Evolutionary conservation across 225 moss, liverwort and hornwort species (phyloP), one percentile per base, ranked within the genome.

Genomic region (Polytrichum commune): DNA sequence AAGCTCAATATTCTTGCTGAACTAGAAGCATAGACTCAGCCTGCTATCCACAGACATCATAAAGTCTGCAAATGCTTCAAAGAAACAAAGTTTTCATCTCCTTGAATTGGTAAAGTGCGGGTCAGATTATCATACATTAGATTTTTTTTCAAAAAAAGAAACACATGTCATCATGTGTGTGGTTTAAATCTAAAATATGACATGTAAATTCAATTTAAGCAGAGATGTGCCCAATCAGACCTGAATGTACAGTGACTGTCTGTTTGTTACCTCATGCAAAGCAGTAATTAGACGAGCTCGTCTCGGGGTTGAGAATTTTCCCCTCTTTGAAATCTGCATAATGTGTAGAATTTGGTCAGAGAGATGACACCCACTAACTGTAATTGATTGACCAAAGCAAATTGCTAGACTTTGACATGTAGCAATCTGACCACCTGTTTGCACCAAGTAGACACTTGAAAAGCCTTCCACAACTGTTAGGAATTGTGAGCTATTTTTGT

Each of bases 221-320:
- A 19, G 25, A 54, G 38, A 69, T 69, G 4, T 26, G 65, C 19
- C 26, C 13, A 16, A 13, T 38, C 26, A 29, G 63, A 64, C 58
- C 46, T 66, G 26, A 61, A 19, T 64, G 9, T 35, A 35, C 35
- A 35, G 35, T 35, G 35, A 8, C 35, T 35, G 58, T 29, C 35
- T 29, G 54, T 19, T 65, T 53, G 53, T 46, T 75, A 87, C 87
- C 87, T 81, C 74, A 70, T 73, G 84, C 81, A 87, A 75, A 54
- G 79, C 84, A 69, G 76, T 65, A 65, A 87, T 84, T 27, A 87
- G 56, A 65, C 30, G 56, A 66, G 81, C 79, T 35, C 84, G 87
- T 65, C 68, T 82, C 64, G 81, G 84, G 8, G 87, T 81, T 65
- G 77, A 63, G 29, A 30, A 72, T 33, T 79, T 87, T 60, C 64